phyloP scores from a whole-genome alignment of 345 rosid genomes.

The Salix dunnii region DNA sequence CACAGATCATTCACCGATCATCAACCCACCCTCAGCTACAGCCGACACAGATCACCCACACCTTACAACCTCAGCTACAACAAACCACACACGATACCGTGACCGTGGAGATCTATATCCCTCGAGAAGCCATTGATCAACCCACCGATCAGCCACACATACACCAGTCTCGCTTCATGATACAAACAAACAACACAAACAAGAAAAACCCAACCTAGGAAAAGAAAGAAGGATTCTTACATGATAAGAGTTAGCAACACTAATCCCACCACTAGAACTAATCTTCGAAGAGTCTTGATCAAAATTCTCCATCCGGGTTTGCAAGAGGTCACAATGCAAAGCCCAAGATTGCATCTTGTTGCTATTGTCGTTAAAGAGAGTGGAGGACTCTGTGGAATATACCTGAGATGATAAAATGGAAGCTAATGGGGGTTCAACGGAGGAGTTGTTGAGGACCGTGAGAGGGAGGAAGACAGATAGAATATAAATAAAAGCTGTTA shows the following conservation, averaged over 20 bases:
- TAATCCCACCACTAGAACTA: conserved; percentile 28
- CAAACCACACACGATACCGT: too few relatives aligned
- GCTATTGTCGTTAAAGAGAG: conserved; percentile 19
- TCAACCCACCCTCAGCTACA: too few relatives aligned
- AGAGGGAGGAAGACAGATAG: not conserved
- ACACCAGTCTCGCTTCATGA: too few relatives aligned
- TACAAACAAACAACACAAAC: too few relatives aligned
- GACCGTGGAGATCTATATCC: too few relatives aligned
- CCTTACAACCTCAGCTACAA: too few relatives aligned
- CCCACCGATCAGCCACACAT: too few relatives aligned
- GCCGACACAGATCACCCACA: too few relatives aligned
- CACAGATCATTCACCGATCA: too few relatives aligned
- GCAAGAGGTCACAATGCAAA: conserved; percentile 38
- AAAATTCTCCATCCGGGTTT: conserved; percentile 43
- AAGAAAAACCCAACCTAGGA: not conserved
- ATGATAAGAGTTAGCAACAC: conserved; percentile 32
- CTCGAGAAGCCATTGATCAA: too few relatives aligned
- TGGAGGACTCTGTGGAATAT: conserved; percentile 38
- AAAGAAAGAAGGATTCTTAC: conserved; percentile 19
- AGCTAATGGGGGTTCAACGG: not conserved
- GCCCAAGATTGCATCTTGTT: conserved; percentile 29
- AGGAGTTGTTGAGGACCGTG: not conserved
- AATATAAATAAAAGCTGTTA: conserved; percentile 16
- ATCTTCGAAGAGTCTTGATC: conserved; percentile 29
- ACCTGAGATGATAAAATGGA: too few relatives aligned